Percentiles rank a stretch among this genome's conserved stretches.
Conservation (phyloP, 345 rosid species). For the Garcia nutans region DNA sequence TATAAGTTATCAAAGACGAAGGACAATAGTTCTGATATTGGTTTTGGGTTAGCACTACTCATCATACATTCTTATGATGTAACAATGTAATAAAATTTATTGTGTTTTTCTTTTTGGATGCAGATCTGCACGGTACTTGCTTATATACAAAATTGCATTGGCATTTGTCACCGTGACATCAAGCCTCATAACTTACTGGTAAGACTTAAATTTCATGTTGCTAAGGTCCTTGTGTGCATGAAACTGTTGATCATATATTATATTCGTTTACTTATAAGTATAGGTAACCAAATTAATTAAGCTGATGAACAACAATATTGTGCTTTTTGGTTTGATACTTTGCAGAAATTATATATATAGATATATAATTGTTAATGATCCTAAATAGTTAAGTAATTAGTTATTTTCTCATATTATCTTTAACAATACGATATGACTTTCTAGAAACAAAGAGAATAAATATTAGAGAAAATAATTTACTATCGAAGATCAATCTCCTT, state of each 20-base stretch:
- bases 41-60: neutral
- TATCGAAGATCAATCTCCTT: neutral
- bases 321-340: constrained; percentile 11
- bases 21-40: neutral
- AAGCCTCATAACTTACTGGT: constrained; percentile 94
- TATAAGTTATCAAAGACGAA: neutral
- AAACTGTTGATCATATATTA: neutral
- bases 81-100: neutral
- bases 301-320: neutral
- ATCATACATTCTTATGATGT: neutral
- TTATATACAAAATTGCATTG: constrained; percentile 76
- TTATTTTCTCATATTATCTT: neutral
- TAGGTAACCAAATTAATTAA: neutral
- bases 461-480: neutral
- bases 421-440: neutral
- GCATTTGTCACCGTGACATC: constrained; percentile 96
- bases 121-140: constrained; percentile 98
- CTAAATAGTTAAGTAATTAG: neutral
- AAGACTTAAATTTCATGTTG: constrained; percentile 20
- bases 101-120: constrained; percentile 25
- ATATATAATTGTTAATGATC: neutral
- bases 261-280: neutral
- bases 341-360: neutral
- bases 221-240: too few relatives aligned
- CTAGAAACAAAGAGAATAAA: neutral